These are phyloP conservation scores for Daldinia sp. DNA, from an alignment of 2,329 filamentous ascomycete species.

Conservation along the genomic window DNA sequence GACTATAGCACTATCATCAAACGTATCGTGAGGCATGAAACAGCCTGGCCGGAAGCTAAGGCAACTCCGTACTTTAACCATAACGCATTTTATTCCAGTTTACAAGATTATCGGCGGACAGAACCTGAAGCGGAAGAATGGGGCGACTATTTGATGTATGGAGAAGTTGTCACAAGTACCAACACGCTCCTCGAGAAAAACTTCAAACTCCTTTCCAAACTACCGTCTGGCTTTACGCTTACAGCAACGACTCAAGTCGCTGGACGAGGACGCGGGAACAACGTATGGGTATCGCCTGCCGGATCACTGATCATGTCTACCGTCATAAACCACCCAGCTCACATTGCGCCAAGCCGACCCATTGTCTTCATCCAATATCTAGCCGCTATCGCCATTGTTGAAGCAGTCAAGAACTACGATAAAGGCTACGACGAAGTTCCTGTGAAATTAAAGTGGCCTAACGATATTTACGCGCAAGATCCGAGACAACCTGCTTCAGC, in stretches of 20 bases:
- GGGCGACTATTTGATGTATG: constrained; percentile 83
- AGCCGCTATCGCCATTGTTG: constrained; percentile 84
- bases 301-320: constrained; percentile 89
- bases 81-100: constrained; percentile 75
- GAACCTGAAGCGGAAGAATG: constrained; percentile 69
- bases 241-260: constrained; percentile 89
- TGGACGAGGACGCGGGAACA: constrained; percentile 85
- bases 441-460: constrained; percentile 95
- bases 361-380: constrained; percentile 96
- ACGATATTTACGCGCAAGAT: constrained; percentile 85
- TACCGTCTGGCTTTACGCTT: constrained; percentile 87
- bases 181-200: constrained; percentile 96
- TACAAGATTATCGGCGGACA: constrained; percentile 70
- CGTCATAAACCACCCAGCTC: constrained; percentile 82
- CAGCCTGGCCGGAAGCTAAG: constrained; percentile 70
- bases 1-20: constrained; percentile 81
- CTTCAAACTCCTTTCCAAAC: constrained; percentile 73
- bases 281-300: constrained; percentile 93
- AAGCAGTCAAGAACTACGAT: constrained; percentile 83
- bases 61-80: constrained; percentile 90
- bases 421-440: constrained; percentile 77
- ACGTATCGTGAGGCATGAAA: constrained; percentile 75
- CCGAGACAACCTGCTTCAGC: constrained; percentile 59
- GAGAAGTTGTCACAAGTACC: constrained; percentile 91
- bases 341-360: constrained; percentile 75